Base-by-base conservation (phyloP, 2,329 filamentous ascomycete species). In the Aspergillus sp. region DNA sequence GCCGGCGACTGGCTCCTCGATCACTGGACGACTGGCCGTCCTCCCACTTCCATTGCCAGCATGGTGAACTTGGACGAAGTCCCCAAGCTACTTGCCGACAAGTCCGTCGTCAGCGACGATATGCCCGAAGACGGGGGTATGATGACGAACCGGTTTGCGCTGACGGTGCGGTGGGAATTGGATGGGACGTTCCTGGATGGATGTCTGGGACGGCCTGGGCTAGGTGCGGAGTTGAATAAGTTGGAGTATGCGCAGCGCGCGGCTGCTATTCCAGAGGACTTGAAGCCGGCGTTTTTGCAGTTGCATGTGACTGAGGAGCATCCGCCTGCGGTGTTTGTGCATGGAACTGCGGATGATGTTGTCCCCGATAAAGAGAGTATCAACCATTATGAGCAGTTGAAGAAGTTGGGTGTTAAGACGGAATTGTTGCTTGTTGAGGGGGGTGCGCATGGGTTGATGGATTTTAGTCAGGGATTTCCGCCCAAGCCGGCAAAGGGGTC, bases 341-440 rank as follows among this genome's bases (percentile, higher is more conserved):
- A 68, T 58, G 66, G 66, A 0, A 62, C 59, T 4, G 61, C 58
- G 3, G 66, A 68, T 54, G 66, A 68, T 49, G 66, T 67, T n/a
- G 66, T 68, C 11, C 54, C 62, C 1, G 59, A 57, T 13, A 41
- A 59, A n/a, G 66, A 68, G 44, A 67, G 66, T 38, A 27, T 56
- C 8, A 41, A 61, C 17, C 66, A 68, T 2, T 30, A 67, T 42
- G 60, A 66, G 21, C 64, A 65, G 50, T 47, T 68, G 25, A 49
- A 44, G 25, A 25, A 39, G 11, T 15, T 67, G 23, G 65, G 64
- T 3, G 61, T 67, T 1, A 52, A 61, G 32, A 61, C 65, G 1
- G 41, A 62, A 27, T 30, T 68, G 10, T 41, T 61, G 25, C 52
- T 67, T 50, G 64, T 68, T 17, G 27, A 64, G 15, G 51, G 59